These are phyloP conservation scores for Trichoderma sp. DNA, from an alignment of 2,329 filamentous ascomycete species.

Conservation along the genomic window DNA sequence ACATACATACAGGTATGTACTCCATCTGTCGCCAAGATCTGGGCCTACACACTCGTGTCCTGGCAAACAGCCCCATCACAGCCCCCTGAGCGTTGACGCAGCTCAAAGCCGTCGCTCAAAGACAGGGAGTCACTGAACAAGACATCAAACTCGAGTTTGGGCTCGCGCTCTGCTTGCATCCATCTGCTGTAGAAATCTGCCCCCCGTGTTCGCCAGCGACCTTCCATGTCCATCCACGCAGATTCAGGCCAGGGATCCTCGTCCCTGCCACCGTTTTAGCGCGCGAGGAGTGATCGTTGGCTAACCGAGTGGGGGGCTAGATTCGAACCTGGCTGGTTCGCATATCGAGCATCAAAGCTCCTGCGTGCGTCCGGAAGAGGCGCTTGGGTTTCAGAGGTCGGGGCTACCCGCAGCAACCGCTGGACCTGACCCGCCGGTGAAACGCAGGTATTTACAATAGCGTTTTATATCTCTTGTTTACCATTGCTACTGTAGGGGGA, in stretches of 20 bases:
- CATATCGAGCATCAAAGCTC: constrained; percentile 25
- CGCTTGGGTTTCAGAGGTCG: constrained; percentile 28
- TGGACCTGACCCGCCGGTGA: neutral
- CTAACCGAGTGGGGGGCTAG: constrained; percentile 18
- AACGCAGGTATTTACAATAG: neutral
- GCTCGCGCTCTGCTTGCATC: neutral
- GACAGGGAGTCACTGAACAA: too few relatives aligned
- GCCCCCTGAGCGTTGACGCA: neutral
- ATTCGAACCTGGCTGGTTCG: constrained; percentile 25
- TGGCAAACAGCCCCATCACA: neutral
- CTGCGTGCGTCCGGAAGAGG: constrained; percentile 12
- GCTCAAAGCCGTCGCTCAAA: neutral
- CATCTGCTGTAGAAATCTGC: neutral
- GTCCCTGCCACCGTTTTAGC: constrained; percentile 16
- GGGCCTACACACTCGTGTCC: neutral
- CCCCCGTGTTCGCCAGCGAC: neutral
- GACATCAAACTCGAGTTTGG: neutral
- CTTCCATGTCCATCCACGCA: neutral
- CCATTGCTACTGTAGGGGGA: neutral
- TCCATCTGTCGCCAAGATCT: neutral
- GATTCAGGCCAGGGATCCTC: constrained; percentile 19
- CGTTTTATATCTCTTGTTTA: neutral
- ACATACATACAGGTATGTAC: constrained; percentile 19
- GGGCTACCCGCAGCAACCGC: constrained; percentile 25
- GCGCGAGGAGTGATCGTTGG: constrained; percentile 26